Evolutionary conservation across 352 stramenopile genomes (phyloP).

Genomic region (Phytopythium chamaehyphon): DNA sequence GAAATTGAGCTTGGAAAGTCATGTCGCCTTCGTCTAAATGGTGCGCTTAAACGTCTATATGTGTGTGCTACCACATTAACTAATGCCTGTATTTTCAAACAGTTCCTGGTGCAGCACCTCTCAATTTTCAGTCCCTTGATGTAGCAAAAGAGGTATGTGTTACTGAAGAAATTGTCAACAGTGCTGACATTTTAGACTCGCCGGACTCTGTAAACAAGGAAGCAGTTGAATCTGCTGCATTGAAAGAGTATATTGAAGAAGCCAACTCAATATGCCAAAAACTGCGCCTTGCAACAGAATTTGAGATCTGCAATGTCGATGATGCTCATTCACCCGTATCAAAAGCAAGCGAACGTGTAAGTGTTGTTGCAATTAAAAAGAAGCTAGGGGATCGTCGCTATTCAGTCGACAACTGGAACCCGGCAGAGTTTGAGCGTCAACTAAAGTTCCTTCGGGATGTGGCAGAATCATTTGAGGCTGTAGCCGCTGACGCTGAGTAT

Average conservation of each 20-base stretch:
- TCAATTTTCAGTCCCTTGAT: no score
- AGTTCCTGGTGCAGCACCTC: no score
- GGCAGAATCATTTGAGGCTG: slow-evolving; percentile 21
- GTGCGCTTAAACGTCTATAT: slow-evolving; percentile 15
- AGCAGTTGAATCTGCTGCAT: no score
- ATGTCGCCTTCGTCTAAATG: slow-evolving; percentile 42
- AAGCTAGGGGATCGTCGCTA: slow-evolving; percentile 33
- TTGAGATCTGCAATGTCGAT: slow-evolving; percentile 33
- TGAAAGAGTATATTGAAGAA: slow-evolving; percentile 25
- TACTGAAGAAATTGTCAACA: no score
- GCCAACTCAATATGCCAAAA: slow-evolving; percentile 58
- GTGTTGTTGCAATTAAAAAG: slow-evolving; percentile 43
- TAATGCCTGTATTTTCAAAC: background rate
- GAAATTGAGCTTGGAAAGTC: slow-evolving; percentile 34
- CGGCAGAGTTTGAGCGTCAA: slow-evolving; percentile 37
- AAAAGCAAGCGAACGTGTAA: background rate
- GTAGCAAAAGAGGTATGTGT: no score
- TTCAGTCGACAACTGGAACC: slow-evolving; percentile 39
- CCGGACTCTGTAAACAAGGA: no score
- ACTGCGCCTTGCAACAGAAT: slow-evolving; percentile 48
- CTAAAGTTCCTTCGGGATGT: slow-evolving; percentile 45
- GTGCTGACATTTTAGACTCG: no score
- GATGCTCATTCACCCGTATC: background rate
- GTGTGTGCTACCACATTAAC: no score
- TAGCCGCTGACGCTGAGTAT: background rate